These are phyloP conservation scores for Arthrobotrys musiformis DNA, from an alignment of 2,329 filamentous ascomycete genomes.

Conservation along the genomic window DNA sequence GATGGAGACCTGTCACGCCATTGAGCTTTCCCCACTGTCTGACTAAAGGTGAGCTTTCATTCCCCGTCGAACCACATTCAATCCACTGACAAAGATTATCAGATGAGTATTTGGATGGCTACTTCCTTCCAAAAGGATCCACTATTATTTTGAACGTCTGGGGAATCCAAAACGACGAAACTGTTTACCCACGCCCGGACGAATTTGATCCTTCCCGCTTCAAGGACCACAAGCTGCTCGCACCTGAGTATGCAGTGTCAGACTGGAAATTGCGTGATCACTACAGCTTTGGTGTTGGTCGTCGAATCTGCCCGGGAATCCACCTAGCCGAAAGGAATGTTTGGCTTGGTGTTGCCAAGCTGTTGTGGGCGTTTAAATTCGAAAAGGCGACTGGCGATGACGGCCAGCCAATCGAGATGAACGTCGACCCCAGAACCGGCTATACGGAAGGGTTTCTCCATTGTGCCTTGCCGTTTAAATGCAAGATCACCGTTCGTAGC, in stretches of 20 bases:
- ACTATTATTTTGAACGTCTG: conserved; percentile 68
- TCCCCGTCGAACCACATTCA: not conserved
- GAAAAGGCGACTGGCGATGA: conserved; percentile 50
- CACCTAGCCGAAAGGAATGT: conserved; percentile 68
- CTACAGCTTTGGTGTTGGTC: conserved; percentile 69
- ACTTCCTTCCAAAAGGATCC: conserved; percentile 67
- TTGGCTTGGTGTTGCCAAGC: conserved; percentile 66
- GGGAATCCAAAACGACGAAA: conserved; percentile 70
- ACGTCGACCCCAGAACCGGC: conserved; percentile 59
- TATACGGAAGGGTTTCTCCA: conserved; percentile 62
- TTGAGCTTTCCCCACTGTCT: conserved; percentile 30
- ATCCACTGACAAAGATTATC: conserved; percentile 57
- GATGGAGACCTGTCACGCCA: conserved; percentile 70
- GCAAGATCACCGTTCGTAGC: conserved; percentile 58
- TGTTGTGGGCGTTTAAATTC: conserved; percentile 67
- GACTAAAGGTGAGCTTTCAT: not conserved
- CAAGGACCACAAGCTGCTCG: conserved; percentile 72
- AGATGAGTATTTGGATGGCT: conserved; percentile 68
- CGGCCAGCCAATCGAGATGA: conserved; percentile 55
- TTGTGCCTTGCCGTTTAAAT: conserved; percentile 61
- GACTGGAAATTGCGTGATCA: conserved; percentile 64
- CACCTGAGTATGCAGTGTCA: conserved; percentile 63
- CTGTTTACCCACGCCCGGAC: conserved; percentile 72
- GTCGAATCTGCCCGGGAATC: conserved; percentile 71
- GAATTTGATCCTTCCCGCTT: conserved; percentile 72